Evolutionary conservation across 2,329 filamentous ascomycete species (phyloP), one percentile per base, ranked within the genome.

Genomic region (Paraphoma sp.): DNA sequence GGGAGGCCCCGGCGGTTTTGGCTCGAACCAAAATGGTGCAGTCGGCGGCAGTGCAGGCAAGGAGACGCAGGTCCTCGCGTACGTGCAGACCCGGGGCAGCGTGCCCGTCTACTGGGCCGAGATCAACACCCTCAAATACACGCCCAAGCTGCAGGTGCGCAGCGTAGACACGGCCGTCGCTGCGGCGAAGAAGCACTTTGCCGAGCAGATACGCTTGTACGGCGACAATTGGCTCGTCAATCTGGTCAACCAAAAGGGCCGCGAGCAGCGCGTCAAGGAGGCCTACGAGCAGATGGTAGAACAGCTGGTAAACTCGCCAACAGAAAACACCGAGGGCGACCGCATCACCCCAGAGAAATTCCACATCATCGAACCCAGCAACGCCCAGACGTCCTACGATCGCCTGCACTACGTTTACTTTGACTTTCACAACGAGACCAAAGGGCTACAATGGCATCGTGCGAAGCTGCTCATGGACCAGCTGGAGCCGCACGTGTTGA

Each of bases 201-300:
- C 92, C 50, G 93, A 99, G 79, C 96, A 99, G 78, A 95, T 99
- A 67, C 84, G 86, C 54, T 80, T 97, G 29, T 99, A 99, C 69
- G 95, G 95, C 57, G 95, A 98, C 75, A 97, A 97, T 74, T 98
- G 95, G 79, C 84, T 99, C 55, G 93, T 99, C 76, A 99, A 99
- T 74, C 82, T 99, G 28, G 95, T 99, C 69, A 99, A 99, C 75
- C 92, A 97, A 67, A 96, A 92, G 73, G 96, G 96, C 12, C 88
- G 95, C 53, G 95, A 99, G 80, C 85, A 90, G 77, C 84, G 86
- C 48, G 89, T 99, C 60, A 99, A 99, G 80, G 89, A 91, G 51
- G 93, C 94, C 1, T 99, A 98, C 75, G 95, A 99, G 78, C 85
- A 96, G 72, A 87, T 98, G 82, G 89, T 97, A 50, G 85, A 91